Evolutionary conservation across 805 yeast species (phyloP).

Genomic region (Wickerhamiella sorbophila): DNA sequence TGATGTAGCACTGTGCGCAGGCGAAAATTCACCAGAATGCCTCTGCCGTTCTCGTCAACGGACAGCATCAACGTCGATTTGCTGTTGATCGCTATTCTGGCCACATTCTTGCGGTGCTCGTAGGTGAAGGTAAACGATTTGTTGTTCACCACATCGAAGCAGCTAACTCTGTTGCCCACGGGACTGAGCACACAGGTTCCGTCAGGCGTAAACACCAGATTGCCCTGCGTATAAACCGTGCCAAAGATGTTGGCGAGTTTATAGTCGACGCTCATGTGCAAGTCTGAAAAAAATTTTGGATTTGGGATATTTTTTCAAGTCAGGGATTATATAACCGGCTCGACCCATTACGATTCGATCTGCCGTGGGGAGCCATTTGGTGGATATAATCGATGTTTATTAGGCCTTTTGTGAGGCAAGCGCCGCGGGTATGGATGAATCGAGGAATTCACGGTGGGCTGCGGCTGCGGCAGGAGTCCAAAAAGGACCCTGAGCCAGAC

Average conservation of each 20-base stretch:
- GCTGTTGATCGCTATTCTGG: slow-evolving; percentile 64
- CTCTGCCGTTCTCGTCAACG: slow-evolving; percentile 86
- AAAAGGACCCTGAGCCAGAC: too few relatives aligned
- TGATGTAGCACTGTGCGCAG: slow-evolving; percentile 81
- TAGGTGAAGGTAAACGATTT: slow-evolving; percentile 80
- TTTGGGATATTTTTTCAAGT: not conserved
- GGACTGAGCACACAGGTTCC: slow-evolving; percentile 78
- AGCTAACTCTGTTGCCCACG: slow-evolving; percentile 84
- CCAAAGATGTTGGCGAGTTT: slow-evolving; percentile 81
- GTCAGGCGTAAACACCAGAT: slow-evolving; percentile 69
- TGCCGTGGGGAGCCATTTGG: too few relatives aligned
- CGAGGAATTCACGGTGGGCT: too few relatives aligned
- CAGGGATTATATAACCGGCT: too few relatives aligned
- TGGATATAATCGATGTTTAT: too few relatives aligned
- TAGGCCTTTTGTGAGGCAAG: too few relatives aligned
- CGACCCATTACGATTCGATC: too few relatives aligned
- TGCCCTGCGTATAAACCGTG: slow-evolving; percentile 90
- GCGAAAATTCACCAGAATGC: slow-evolving; percentile 73
- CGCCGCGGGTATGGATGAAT: too few relatives aligned
- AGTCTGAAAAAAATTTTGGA: not conserved
- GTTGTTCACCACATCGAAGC: slow-evolving; percentile 73
- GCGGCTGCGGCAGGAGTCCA: too few relatives aligned
- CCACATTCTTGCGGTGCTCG: slow-evolving; percentile 79
- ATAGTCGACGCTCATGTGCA: slow-evolving; percentile 17
- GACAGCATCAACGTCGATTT: slow-evolving; percentile 70